Evolutionary conservation across 2,329 filamentous ascomycete genomes (phyloP), one percentile per base, ranked within the genome.

Genomic region (Exophiala lecanii-corni): DNA sequence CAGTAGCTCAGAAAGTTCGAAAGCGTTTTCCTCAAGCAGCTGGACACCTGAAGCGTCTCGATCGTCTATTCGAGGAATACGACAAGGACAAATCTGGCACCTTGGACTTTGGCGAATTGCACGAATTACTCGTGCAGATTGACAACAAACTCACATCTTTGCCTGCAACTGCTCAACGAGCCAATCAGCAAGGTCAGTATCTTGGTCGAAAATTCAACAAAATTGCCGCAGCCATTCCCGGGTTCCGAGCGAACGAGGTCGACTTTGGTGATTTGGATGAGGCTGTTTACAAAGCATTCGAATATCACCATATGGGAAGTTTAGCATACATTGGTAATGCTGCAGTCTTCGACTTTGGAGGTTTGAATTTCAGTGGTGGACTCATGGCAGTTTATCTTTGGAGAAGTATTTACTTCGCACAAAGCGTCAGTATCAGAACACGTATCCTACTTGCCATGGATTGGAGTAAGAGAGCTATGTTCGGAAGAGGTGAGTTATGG

Each of bases 321-420:
- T 68, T 98, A 57, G 92, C 94, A 4, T 98, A 98, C 59, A 82
- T 98, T 54, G 94, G 94, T 33, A 98, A 98, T 63, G 89, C 89
- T 5, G 92, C 92, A 3, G 82, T 98, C 30, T 98, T 98, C 58
- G 92, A 98, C 62, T 79, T 92, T 41, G 89, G 88, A 1, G 89
- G 89, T 0, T 76, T 84, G 72, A 89, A 75, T 56, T 68, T 92
- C 44, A 80, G 80, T 1, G 92, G 92, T 38, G 92, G 92, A 0
- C 66, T 98, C 34, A 76, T 94, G 75, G 92, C 89, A 0, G 91
- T 97, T 36, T 98, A 98, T 64, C 79, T 95, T 23, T 98, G 92
- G 92, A 75, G 92, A 50, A 89, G 87, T 53, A 84, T 96, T 10
- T 98, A 98, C 68, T 98, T 98, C 70, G 89, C 92, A 9, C 88